Percentiles rank a stretch among this genome's conserved stretches.
Conservation (phyloP, 192 early-diverging fungal species). For the Coemansia sp. region DNA sequence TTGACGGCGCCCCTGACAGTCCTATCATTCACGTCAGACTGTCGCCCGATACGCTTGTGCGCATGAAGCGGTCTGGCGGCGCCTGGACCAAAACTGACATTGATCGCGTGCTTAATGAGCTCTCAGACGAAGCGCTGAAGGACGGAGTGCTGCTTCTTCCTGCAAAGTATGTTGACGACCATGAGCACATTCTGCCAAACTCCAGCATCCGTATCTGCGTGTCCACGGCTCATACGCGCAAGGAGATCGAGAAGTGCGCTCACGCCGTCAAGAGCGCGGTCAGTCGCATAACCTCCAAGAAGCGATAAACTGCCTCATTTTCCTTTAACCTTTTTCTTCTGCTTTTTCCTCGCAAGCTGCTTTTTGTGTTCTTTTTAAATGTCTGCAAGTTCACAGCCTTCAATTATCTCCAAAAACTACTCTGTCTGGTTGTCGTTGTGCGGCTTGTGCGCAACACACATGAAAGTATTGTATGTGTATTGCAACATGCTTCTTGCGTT, state of each 20-base stretch:
- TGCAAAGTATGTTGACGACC: slow-evolving; percentile 82
- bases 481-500: slow-evolving; percentile 79
- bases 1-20: slow-evolving; percentile 56
- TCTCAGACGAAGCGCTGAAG: slow-evolving; percentile 77
- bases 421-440: neutral
- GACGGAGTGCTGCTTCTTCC: slow-evolving; percentile 84
- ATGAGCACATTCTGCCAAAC: slow-evolving; percentile 72
- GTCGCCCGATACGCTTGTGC: slow-evolving; percentile 56
- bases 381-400: no score
- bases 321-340: neutral
- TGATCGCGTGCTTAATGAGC: slow-evolving; percentile 68
- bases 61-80: slow-evolving; percentile 66
- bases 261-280: slow-evolving; percentile 73
- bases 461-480: slow-evolving; percentile 70
- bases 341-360: neutral
- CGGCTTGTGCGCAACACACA: slow-evolving; percentile 48
- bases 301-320: slow-evolving; percentile 24
- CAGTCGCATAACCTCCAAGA: slow-evolving; percentile 47
- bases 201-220: slow-evolving; percentile 85
- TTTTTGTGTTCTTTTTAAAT: no score
- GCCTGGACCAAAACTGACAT: slow-evolving; percentile 53
- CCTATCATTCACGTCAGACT: slow-evolving; percentile 81
- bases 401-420: neutral
- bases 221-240: slow-evolving; percentile 70
- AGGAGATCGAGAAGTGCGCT: slow-evolving; percentile 85